These are phyloP conservation scores for Hypericum androsaemum DNA, from an alignment of 345 rosid species.

Conservation along the genomic window DNA sequence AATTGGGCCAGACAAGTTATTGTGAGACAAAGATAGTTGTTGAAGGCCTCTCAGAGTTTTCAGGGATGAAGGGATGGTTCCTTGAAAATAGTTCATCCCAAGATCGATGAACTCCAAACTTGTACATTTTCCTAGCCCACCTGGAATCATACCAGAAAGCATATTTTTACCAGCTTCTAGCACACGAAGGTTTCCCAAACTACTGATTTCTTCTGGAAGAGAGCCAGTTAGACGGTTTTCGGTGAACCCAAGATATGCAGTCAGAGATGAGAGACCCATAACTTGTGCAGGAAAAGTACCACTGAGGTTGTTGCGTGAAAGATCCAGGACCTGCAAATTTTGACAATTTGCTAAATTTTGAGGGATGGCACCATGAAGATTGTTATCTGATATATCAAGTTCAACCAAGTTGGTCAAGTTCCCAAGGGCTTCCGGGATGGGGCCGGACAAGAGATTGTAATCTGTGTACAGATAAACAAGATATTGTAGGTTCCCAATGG, in stretches of 20 bases:
- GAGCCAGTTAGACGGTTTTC: slow-evolving; percentile 21
- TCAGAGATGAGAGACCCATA: slow-evolving; percentile 12
- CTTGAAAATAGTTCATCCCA: slow-evolving; percentile 20
- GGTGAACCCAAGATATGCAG: slow-evolving; percentile 15
- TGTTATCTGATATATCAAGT: slow-evolving; percentile 2
- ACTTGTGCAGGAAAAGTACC: slow-evolving; percentile 20
- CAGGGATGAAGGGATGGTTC: slow-evolving; percentile 26
- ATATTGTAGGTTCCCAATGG: too few relatives aligned
- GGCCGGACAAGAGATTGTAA: too few relatives aligned
- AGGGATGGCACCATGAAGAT: slow-evolving; percentile 17
- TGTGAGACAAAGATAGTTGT: slow-evolving; percentile 30
- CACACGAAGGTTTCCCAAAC: slow-evolving; percentile 9
- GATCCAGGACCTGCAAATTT: background rate
- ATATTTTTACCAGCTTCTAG: slow-evolving; percentile 16
- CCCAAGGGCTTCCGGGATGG: too few relatives aligned
- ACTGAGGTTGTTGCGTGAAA: slow-evolving; percentile 14
- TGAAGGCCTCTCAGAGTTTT: slow-evolving; percentile 16
- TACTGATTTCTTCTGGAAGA: slow-evolving; percentile 15
- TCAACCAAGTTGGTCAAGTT: background rate
- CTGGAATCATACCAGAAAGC: slow-evolving; percentile 26
- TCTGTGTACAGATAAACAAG: too few relatives aligned
- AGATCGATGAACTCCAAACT: slow-evolving; percentile 11
- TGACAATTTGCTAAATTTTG: slow-evolving; percentile 6
- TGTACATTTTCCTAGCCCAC: slow-evolving; percentile 17
- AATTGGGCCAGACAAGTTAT: slow-evolving; percentile 23